Base-by-base conservation (phyloP, 2,329 filamentous ascomycete species). In the Pseudocercospora macadamiae region DNA sequence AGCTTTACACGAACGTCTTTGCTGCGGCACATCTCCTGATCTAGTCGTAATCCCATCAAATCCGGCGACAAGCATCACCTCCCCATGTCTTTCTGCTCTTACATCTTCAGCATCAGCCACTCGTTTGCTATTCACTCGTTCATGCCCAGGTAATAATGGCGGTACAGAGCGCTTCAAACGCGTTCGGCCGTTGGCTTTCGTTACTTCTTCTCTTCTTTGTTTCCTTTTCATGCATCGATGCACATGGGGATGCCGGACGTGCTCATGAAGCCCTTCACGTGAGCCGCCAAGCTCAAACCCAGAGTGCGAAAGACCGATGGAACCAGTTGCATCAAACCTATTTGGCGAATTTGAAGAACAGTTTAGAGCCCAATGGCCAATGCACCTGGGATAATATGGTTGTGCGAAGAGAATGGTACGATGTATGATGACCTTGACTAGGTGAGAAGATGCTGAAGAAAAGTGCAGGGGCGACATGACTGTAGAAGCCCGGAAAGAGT, bases 301-400 rank as follows among this genome's bases (percentile, higher is more conserved):
- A 52, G 18, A 49, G 32, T 18, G 54, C 28, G 10, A 60, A 55
- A 34, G 49, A 23, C 25, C 57, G 57, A 52, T 62, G 60, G 60
- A 42, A 57, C 9, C 28, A 62, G 45, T 23, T 62, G 14, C 60
- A 62, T 12, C 14, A 34, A 10, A 23, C 52, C 5, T 62, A 62
- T 42, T 42, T 62, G 23, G 32, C 25, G 21, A 60, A 51, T 16
- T 30, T 60, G 36, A 44, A 37, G 18, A 34, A 49, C 18, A 57
- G 34, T 19, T 44, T 62, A 14, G 53, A 57, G 12, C 52, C 48
- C 18, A 26, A 57, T 52, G 61, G 61, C 5, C 45, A 58, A 21
- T 63, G 61, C 36, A 63, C 61, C 4, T 63, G 61, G 61, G 61
- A 63, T 12, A 63, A 59, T 14, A 63, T 63, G 61, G 55, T 61